These are phyloP conservation scores for Stylonectria norvegica DNA, from an alignment of 2,329 filamentous ascomycete genomes.

Conservation along the genomic window DNA sequence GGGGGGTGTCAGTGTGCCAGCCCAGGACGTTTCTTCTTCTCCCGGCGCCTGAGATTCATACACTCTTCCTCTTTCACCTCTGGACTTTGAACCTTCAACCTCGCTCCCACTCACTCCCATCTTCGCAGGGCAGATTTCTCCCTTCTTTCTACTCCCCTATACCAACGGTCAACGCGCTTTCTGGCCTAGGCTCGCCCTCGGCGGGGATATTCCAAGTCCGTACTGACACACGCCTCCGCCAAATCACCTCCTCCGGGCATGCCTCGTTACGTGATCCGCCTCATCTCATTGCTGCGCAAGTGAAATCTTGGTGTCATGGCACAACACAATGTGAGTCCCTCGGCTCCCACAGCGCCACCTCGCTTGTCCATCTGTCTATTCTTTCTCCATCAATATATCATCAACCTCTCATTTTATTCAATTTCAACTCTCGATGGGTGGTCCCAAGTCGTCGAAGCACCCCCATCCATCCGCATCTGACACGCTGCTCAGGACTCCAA, in stretches of 20 bases:
- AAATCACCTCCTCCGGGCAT: conserved; percentile 29
- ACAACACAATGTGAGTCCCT: conserved; percentile 36
- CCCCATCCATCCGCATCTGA: conserved; percentile 18
- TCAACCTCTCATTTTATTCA: conserved; percentile 8
- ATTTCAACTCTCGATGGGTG: conserved; percentile 11
- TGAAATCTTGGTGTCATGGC: conserved; percentile 38
- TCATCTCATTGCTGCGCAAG: conserved; percentile 34
- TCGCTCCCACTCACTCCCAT: conserved; percentile 28
- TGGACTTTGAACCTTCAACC: no score
- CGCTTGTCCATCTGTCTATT: not conserved
- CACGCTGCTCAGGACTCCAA: conserved; percentile 31
- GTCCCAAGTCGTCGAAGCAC: conserved; percentile 18
- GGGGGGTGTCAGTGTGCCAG: conserved; percentile 26
- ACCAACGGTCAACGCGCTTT: not conserved
- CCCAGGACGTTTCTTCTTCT: conserved; percentile 40
- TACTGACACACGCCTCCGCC: conserved; percentile 18
- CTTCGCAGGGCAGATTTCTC: conserved; percentile 24
- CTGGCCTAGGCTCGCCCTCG: conserved; percentile 3
- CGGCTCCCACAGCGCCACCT: conserved; percentile 11
- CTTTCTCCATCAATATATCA: not conserved
- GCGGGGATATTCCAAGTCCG: conserved; percentile 3
- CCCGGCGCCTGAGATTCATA: conserved; percentile 34
- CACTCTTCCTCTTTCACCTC: conserved; percentile 34
- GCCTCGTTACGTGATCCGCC: conserved; percentile 30
- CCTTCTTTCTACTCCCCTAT: conserved; percentile 5